Percentiles rank a stretch among this genome's conserved stretches.
Evolutionary conservation across 306 rosid genomes (phyloP).

Genomic region (Vigna reflexopilosa): DNA sequence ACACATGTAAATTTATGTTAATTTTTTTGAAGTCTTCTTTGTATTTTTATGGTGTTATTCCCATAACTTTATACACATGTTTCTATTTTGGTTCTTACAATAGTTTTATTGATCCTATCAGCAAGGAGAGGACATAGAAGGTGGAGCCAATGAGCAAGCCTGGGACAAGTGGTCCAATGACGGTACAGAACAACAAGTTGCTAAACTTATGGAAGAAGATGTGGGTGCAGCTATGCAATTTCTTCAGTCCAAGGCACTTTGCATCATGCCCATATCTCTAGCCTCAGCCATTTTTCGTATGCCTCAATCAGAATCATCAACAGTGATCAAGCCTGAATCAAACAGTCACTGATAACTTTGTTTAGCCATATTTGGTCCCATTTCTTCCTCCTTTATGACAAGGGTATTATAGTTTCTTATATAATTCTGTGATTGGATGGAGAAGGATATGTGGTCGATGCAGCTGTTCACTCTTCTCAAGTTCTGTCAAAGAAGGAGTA

Average conservation of each 20-base stretch:
- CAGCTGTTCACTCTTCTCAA: conserved; percentile 44
- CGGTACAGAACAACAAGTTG: conserved; percentile 94
- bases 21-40: not conserved
- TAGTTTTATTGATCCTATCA: conserved; percentile 13
- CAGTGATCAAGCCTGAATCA: conserved; percentile 77
- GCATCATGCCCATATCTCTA: conserved; percentile 98
- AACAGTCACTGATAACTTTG: conserved; percentile 60
- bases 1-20: not conserved
- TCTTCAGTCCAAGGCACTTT: conserved; percentile 96
- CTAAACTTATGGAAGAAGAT: conserved; percentile 98
- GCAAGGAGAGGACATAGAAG: conserved; percentile 75
- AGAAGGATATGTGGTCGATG: conserved; percentile 44
- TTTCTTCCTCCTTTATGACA: conserved; percentile 31
- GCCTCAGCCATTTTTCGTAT: conserved; percentile 88
- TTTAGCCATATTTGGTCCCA: not conserved
- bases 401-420: conserved; percentile 40
- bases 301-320: conserved; percentile 66
- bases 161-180: conserved; percentile 98
- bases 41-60: not conserved
- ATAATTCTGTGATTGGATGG: conserved; percentile 41
- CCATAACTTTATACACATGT: not conserved
- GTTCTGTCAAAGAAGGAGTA: conserved; percentile 54
- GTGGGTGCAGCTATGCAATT: conserved; percentile 98
- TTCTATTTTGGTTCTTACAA: not conserved
- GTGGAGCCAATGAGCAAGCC: conserved; percentile 66